Base-by-base conservation (phyloP, 768 basidiomycete genomes). In the Multifurca ochricompacta region DNA sequence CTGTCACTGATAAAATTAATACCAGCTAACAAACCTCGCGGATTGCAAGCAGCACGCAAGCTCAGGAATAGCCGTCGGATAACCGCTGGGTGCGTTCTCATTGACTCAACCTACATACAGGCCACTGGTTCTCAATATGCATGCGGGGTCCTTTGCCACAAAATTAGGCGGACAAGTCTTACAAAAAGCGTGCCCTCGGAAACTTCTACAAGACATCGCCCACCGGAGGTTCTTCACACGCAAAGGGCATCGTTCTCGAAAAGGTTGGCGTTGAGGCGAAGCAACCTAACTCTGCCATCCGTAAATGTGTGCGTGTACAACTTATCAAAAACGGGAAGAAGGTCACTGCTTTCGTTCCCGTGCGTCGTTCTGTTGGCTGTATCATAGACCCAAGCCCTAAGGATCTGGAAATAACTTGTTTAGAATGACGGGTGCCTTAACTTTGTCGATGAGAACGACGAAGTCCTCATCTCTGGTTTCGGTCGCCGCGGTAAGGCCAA, bases 251-350 rank as follows among this genome's bases (percentile, higher is more conserved):
- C 69, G 96, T 99, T 56, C 85, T 99, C 58, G 96, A 99, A 77
- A 99, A 99, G 79, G 93, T 99, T 67, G 96, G 96, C 70, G 95
- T 99, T 61, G 96, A 99, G 78, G 95, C 96, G 70, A 99, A 99
- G 77, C 96, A 99, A 74, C 96, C 96, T 76, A 99, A 99, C 82
- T 99, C 96, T 70, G 96, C 96, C 71, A 98, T 99, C 74, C 93
- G 96, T 73, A 99, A 99, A 74, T 99, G 96, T 78, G 96, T 99
- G 64, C 92, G 96, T 77, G 96, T 99, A 60, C 96, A 99, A 68
- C 80, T 99, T 64, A 98, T 99, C 73, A 99, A 99, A 83, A 99
- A 99, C 77, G 96, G 96, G 63, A 99, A 99, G 87, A 98, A 98
- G 73, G 95, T 99, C 70, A 98, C 95, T 60, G 96, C 96, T 67